Evolutionary conservation across 768 basidiomycete genomes (phyloP), one percentile per base, ranked within the genome.

Genomic region (Boletus edulis): DNA sequence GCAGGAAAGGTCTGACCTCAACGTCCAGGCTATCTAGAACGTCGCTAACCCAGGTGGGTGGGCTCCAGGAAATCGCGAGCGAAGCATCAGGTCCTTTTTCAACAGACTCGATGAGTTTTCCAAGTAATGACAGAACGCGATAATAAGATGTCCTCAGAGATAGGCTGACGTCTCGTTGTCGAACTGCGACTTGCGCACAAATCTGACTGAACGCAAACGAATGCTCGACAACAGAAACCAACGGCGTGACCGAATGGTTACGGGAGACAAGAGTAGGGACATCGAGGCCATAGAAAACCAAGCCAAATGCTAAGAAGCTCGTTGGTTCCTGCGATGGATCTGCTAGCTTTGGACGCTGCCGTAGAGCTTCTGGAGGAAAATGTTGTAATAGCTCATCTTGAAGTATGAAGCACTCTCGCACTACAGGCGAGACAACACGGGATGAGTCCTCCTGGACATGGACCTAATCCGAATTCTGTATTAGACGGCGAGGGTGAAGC

Each of bases 21-120:
- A 79, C 70, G 49, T 84, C 76, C 40, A 92, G 67, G 34, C 72
- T 77, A 12, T 74, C 62, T 6, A 93, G 72, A 44, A 91, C 59
- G 8, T 68, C 67, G 2, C 75, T 62, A 7, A 89, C 69, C 94
- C 94, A 97, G 27, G 71, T 64, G 0, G 70, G 63, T 5, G 90
- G 84, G 42, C 84, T 67, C 91, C 91, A 93, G 1, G 69, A 50
- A 5, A 87, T 54, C 17, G 52, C 52, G 5, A 35, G 34, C 34
- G 13, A 35, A 14, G 67, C 59, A 3, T 75, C 70, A 17, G 61
- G 61, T 43, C 60, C 59, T 32, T 57, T 60, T 34, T 73, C 72
- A 34, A 81, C 65, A 56, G 80, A 72, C 34, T 72, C 72, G 35
- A 81, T 67, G 31, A 91, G 73, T 18, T 72, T 74, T 58, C 76